phyloP scores from a whole-genome alignment of 805 yeast genomes.

The Cyberlindnera subsufficiens region DNA sequence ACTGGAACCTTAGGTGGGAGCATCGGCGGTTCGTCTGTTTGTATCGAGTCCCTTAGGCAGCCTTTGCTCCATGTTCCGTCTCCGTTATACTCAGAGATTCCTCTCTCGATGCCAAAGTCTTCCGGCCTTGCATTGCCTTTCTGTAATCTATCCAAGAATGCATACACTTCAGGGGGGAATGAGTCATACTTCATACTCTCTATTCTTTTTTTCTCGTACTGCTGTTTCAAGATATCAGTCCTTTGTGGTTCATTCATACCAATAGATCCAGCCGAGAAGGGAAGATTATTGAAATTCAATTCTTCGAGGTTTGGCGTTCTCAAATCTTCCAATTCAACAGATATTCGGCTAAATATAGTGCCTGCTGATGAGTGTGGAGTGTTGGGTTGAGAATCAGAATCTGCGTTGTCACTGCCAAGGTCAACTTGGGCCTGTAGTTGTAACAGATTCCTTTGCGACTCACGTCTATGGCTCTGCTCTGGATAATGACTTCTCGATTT shows the following conservation, averaged over 20 bases:
- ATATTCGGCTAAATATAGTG: conserved; percentile 2
- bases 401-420: background rate
- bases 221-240: conserved; percentile 1
- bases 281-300: conserved; percentile 9
- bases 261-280: conserved; percentile 20
- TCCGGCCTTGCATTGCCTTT: conserved; percentile 9
- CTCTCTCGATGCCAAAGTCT: conserved; percentile 18
- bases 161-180: conserved; percentile 15
- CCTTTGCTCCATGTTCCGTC: conserved; percentile 21
- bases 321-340: conserved; percentile 2
- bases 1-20: conserved; percentile 23
- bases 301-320: conserved; percentile 1
- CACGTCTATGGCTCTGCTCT: conserved; percentile 3
- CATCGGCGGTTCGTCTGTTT: conserved; percentile 10
- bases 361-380: background rate
- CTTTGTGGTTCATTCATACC: conserved; percentile 5
- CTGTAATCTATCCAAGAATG: conserved; percentile 17
- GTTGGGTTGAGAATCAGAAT: background rate
- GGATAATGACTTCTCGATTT: conserved; percentile 7
- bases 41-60: conserved; percentile 14
- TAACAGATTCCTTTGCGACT: background rate
- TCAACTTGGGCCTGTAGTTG: background rate
- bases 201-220: conserved; percentile 3
- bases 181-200: conserved; percentile 2
- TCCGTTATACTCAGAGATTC: conserved; percentile 21